Base-by-base conservation (phyloP, 495 filamentous ascomycete species). In the Sordaria brevicollis region DNA sequence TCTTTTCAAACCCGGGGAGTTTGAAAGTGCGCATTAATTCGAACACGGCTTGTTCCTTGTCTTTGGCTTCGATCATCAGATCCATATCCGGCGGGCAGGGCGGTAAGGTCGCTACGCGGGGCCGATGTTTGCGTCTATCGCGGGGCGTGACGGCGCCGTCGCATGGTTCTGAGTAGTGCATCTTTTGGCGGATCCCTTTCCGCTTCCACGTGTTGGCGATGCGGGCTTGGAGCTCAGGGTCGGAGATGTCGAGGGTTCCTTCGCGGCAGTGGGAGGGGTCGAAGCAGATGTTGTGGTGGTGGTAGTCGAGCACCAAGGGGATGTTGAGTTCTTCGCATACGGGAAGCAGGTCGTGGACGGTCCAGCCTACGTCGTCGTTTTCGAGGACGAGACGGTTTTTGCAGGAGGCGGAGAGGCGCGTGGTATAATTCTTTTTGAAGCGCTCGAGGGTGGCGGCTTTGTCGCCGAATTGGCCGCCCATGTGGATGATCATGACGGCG, bases 1-100 rank as follows among this genome's bases (percentile, higher is more conserved):
- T 86, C 1, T 80, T 82, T 5, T 94, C 86, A 76, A 89, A 89
- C 3, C 91, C 92, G 0, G 93, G 91, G 1, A 97, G 84, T 69
- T 89, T 92, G 78, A 91, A 97, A 1, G 83, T 95, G 35, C 89
- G 83, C 92, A 97, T 97, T 15, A 97, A 84, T 72, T 97, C 93
- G 75, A 97, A 97, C 0, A 97, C 93, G 0, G 95, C 93, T 78
- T 97, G 95, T 79, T 99, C 95, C 79, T 97, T 99, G 75, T 97
- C 94, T 75, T 97, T 99, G 19, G 95, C 95, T 81, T 99, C 95
- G 70, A 97, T 97, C 95, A 97, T 99, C 13, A 97, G 83, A 76
- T 97, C 95, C 90, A 96, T 94, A 7, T 88, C 88, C 5, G 87
- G 81, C 2, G 88, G 81, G 73, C 93, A 97, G 0, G 94, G 94